Conservation (phyloP, 192 early-diverging fungal genomes). For the Oehlia diaphana region DNA sequence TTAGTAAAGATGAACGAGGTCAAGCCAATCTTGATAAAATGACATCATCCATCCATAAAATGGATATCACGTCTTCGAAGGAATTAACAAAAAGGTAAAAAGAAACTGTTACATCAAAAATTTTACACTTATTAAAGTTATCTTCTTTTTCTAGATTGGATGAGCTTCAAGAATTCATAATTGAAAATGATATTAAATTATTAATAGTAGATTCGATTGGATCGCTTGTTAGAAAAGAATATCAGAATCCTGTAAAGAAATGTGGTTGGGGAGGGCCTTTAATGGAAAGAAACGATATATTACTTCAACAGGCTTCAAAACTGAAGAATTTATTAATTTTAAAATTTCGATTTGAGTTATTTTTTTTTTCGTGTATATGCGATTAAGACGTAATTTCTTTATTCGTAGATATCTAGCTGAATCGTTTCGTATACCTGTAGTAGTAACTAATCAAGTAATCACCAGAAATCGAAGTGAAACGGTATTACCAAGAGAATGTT, state of each 20-base stretch:
- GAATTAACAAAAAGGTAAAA: conserved; percentile 20
- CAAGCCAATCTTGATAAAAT: conserved; percentile 23
- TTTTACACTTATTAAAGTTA: background rate
- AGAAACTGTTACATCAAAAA: background rate
- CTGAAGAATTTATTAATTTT: conserved; percentile 15
- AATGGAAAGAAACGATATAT: conserved; percentile 8
- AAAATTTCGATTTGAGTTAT: background rate
- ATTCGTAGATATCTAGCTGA: conserved; percentile 22
- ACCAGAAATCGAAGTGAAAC: conserved; percentile 2
- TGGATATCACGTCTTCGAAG: conserved; percentile 10
- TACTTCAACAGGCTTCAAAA: conserved; percentile 11
- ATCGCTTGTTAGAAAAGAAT: conserved; percentile 25
- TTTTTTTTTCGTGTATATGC: background rate
- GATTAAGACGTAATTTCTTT: background rate
- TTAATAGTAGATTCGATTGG: conserved; percentile 24
- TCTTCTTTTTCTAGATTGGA: conserved; percentile 5
- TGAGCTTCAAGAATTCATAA: conserved; percentile 29
- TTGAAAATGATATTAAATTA: conserved; percentile 16
- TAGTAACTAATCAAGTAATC: conserved; percentile 21
- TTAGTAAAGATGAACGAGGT: background rate
- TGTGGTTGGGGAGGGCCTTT: background rate
- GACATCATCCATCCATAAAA: conserved; percentile 12
- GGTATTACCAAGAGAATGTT: background rate
- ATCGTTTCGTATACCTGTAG: conserved; percentile 20
- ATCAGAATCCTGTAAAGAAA: background rate